These are phyloP conservation scores for Epichloe aotearoae DNA, from an alignment of 2,329 filamentous ascomycete species.

Conservation along the genomic window DNA sequence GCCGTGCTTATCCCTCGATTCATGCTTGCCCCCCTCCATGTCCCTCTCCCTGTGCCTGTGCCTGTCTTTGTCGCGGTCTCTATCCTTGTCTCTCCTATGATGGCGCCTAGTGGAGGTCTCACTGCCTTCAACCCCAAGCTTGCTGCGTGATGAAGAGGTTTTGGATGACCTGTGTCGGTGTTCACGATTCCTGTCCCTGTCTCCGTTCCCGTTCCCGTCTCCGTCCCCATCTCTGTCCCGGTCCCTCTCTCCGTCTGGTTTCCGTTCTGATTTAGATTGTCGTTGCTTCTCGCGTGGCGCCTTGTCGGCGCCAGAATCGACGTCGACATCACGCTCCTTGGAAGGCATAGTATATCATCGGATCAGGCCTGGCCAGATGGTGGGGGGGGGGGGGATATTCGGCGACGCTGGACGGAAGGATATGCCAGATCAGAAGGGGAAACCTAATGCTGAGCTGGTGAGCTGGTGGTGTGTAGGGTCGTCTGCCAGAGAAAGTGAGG, in stretches of 20 bases:
- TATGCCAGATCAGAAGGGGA: not conserved
- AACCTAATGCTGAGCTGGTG: not conserved
- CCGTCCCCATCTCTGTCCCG: slow-evolving; percentile 17
- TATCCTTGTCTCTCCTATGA: slow-evolving; percentile 16
- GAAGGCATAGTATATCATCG: slow-evolving; percentile 26
- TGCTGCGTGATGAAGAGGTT: slow-evolving; percentile 29
- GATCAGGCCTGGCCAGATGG: slow-evolving; percentile 1
- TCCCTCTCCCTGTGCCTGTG: slow-evolving; percentile 23
- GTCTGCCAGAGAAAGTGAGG: not conserved
- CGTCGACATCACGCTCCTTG: slow-evolving; percentile 29
- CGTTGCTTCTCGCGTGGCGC: slow-evolving; percentile 26
- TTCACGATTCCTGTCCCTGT: slow-evolving; percentile 14
- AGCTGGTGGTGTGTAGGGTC: not conserved
- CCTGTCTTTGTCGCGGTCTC: slow-evolving; percentile 18
- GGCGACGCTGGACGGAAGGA: not conserved
- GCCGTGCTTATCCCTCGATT: slow-evolving; percentile 13
- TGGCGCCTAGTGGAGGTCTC: slow-evolving; percentile 24
- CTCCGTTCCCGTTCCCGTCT: slow-evolving; percentile 15
- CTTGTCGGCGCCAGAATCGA: slow-evolving; percentile 20
- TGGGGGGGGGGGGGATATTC: not conserved
- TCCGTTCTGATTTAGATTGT: slow-evolving; percentile 26
- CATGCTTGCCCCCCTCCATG: slow-evolving; percentile 22
- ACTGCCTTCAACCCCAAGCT: slow-evolving; percentile 25
- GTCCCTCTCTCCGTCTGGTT: slow-evolving; percentile 10
- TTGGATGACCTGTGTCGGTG: slow-evolving; percentile 27